These are phyloP conservation scores for Xerocomus minutiporus DNA, from an alignment of 1,284 basidiomycete species.

Conservation along the genomic window DNA sequence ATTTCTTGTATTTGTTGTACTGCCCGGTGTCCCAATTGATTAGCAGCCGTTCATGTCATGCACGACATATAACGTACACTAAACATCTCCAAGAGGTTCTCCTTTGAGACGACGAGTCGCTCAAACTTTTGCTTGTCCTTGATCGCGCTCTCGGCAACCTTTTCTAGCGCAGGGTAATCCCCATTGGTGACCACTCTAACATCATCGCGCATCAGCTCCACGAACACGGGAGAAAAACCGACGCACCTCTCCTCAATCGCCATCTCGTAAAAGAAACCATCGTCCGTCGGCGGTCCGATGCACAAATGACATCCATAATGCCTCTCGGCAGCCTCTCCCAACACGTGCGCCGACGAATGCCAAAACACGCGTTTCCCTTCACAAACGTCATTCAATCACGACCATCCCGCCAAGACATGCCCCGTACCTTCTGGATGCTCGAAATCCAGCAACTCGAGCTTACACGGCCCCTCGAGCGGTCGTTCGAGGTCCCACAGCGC, in stretches of 20 bases:
- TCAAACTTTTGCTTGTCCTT: conserved; percentile 99
- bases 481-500: conserved; percentile 93
- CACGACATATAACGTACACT: conserved; percentile 49
- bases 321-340: conserved; percentile 96
- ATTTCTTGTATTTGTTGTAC: conserved; percentile 99
- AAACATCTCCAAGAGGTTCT: conserved; percentile 96
- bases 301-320: conserved; percentile 98
- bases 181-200: conserved; percentile 66
- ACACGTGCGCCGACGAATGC: conserved; percentile 98
- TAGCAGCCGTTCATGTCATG: not conserved
- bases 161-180: conserved; percentile 90
- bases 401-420: not conserved
- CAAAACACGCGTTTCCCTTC: conserved; percentile 86
- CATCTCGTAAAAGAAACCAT: conserved; percentile 99
- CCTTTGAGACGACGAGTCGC: conserved; percentile 89
- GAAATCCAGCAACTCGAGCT: conserved; percentile 89
- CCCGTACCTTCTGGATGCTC: conserved; percentile 83
- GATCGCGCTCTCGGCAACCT: conserved; percentile 80
- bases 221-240: not conserved
- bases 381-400: not conserved
- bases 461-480: conserved; percentile 81
- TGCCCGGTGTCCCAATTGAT: conserved; percentile 32
- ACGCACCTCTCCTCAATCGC: conserved; percentile 64
- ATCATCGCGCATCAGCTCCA: not conserved
- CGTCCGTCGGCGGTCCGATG: conserved; percentile 95